Evolutionary conservation across 208 protist species (phyloP), one percentile per base, ranked within the genome.

Genomic region (Borovskyia barvae): DNA sequence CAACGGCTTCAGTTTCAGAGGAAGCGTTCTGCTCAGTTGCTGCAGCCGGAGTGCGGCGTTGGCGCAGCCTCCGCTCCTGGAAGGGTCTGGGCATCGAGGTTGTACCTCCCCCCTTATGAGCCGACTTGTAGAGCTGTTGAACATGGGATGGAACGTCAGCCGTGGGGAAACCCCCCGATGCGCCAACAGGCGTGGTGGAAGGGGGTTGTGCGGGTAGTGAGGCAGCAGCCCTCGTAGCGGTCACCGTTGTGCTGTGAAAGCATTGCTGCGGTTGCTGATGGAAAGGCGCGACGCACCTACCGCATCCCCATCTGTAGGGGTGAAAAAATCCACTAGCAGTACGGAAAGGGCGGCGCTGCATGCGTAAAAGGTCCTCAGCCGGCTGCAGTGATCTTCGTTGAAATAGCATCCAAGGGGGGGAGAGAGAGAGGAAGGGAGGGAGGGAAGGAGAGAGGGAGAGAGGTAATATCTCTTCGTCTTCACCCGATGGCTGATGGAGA

Each of bases 41-140:
- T 0, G 20, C 20, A n/a, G 43, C 52, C 32, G 53, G 58, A 29
- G 51, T 19, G 3, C 29, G 37, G 8, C 56, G 45, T 9, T 40
- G 19, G 28, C 54, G 39, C 42, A 61, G 49, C 24, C 37, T 51
- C 24, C n/a, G 25, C 48, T 54, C 60, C 41, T 49, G 26, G 4
- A 74, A 55, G 14, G 62, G 40, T 56, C 56, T 73, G 7, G 75
- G 79, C 65, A 81, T 63, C 14, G 73, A 66, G 5, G 64, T 59
- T 30, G 56, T 71, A n/a, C 85, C 85, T 17, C 66, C 76, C 3
- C 82, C 82, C 22, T 79, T 81, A 68, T 92, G 88, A 2, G 77
- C 64, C 1, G 88, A 92, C 55, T 91, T 90, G 74, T 94, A 94
- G 9, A 80, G 70, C 35, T 77, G 67, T 15, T 73, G 69, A 17